Evolutionary conservation across 2,329 filamentous ascomycete genomes (phyloP).

Genomic region (Knoxdaviesia proteae): DNA sequence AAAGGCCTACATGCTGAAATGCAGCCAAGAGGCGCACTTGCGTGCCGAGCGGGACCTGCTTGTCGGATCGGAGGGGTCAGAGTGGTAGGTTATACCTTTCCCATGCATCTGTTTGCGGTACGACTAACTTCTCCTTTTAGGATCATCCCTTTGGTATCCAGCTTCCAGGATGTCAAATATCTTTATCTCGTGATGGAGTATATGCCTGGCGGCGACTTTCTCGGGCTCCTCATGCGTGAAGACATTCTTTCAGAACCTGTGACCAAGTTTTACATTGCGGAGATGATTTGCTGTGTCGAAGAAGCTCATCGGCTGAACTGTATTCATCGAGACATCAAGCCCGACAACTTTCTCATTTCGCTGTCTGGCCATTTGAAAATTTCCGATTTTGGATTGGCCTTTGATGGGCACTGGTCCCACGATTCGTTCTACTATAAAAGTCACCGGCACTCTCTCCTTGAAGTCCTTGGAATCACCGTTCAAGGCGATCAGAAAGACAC

Average conservation of each 20-base stretch:
- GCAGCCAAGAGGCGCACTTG: conserved; percentile 79
- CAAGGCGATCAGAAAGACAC: conserved; percentile 37
- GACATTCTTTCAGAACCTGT: conserved; percentile 62
- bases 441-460: conserved; percentile 58
- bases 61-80: conserved; percentile 68
- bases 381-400: conserved; percentile 87
- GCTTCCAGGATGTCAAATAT: conserved; percentile 69
- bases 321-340: conserved; percentile 93
- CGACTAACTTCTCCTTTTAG: conserved; percentile 13
- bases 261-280: conserved; percentile 72
- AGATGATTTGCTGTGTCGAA: conserved; percentile 91
- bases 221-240: conserved; percentile 68
- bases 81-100: conserved; percentile 31
- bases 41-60: conserved; percentile 83
- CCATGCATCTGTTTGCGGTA: background rate
- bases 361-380: conserved; percentile 82
- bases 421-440: conserved; percentile 72
- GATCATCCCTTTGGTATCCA: conserved; percentile 73
- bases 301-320: conserved; percentile 73
- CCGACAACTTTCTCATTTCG: conserved; percentile 88
- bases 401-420: conserved; percentile 89
- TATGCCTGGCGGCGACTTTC: conserved; percentile 90
- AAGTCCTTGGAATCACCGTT: conserved; percentile 54
- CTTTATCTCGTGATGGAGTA: conserved; percentile 96
- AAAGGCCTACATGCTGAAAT: conserved; percentile 81